Evolutionary conservation across 2,329 filamentous ascomycete genomes (phyloP).

Genomic region (Penicillium sp.): DNA sequence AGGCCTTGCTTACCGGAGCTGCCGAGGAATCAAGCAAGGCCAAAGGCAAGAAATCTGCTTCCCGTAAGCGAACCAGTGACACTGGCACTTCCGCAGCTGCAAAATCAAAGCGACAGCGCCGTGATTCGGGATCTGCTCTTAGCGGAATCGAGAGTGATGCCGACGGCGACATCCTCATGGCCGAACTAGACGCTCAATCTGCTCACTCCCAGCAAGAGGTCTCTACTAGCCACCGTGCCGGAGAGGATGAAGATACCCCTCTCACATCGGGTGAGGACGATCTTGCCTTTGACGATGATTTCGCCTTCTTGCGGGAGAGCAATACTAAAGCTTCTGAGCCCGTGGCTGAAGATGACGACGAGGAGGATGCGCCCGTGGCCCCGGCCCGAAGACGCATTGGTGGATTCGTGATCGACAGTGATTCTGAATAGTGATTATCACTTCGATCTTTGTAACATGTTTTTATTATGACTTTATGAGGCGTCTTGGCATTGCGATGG

Average conservation of each 20-base stretch:
- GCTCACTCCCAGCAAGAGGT: constrained; percentile 15
- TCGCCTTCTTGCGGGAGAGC: constrained; percentile 31
- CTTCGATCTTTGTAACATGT: constrained; percentile 2
- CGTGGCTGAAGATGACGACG: constrained; percentile 29
- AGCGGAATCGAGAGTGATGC: constrained; percentile 22
- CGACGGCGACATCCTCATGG: constrained; percentile 35
- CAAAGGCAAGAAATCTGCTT: constrained; percentile 29
- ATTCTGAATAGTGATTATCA: constrained; percentile 37
- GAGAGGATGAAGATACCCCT: constrained; percentile 24
- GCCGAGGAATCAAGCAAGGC: constrained; percentile 28
- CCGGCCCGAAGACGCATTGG: constrained; percentile 36
- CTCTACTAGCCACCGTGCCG: constrained; percentile 17
- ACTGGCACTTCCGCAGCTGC: constrained; percentile 22
- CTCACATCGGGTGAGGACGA: constrained; percentile 33
- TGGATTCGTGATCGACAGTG: constrained; percentile 44
- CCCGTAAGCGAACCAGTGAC: constrained; percentile 32
- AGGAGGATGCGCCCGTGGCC: constrained; percentile 32
- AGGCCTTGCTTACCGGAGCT: constrained; percentile 45
- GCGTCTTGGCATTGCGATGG: constrained; percentile 20
- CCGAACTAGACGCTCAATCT: constrained; percentile 20
- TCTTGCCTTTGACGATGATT: constrained; percentile 34
- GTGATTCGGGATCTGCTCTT: constrained; percentile 17
- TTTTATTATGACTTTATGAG: constrained; percentile 27
- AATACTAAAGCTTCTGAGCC: constrained; percentile 9
- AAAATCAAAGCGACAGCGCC: constrained; percentile 32